Percentiles rank a stretch among this genome's conserved stretches.
These are phyloP conservation scores for Paracoccidioides lutzii DNA, from an alignment of 2,329 filamentous ascomycete species.

Conservation along the genomic window DNA sequence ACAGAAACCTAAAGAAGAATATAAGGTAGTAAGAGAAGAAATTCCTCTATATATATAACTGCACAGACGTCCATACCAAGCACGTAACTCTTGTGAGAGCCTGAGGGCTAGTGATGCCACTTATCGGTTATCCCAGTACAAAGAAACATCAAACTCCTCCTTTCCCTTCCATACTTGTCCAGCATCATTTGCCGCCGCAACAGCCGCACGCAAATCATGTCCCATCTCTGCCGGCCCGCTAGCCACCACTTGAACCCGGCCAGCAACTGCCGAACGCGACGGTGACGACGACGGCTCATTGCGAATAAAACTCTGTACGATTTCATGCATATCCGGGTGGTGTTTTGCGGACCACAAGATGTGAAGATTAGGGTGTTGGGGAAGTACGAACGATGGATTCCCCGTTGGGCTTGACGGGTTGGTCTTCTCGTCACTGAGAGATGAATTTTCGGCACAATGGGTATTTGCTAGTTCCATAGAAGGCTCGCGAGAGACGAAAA, in stretches of 20 bases:
- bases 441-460: too few species aligned
- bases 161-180: slow-evolving; percentile 46
- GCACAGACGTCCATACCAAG: too few species aligned
- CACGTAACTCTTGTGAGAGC: too few species aligned
- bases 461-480: too few species aligned
- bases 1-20: too few species aligned
- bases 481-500: slow-evolving; percentile 44
- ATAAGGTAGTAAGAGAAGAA: too few species aligned
- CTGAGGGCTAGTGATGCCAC: too few species aligned
- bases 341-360: slow-evolving; percentile 11
- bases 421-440: not conserved
- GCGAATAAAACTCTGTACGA: slow-evolving; percentile 39
- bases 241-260: slow-evolving; percentile 44
- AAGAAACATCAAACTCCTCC: slow-evolving; percentile 41
- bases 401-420: slow-evolving; percentile 15
- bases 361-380: not conserved
- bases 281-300: slow-evolving; percentile 11
- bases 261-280: slow-evolving; percentile 26
- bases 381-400: not conserved
- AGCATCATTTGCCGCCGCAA: slow-evolving; percentile 43
- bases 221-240: slow-evolving; percentile 51
- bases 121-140: slow-evolving; percentile 49
- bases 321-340: slow-evolving; percentile 35
- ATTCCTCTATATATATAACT: too few species aligned
- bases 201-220: slow-evolving; percentile 41